Evolutionary conservation across 106 monocot species (phyloP), one percentile per base, ranked within the genome.

Genomic region (Dendrobium huoshanense): DNA sequence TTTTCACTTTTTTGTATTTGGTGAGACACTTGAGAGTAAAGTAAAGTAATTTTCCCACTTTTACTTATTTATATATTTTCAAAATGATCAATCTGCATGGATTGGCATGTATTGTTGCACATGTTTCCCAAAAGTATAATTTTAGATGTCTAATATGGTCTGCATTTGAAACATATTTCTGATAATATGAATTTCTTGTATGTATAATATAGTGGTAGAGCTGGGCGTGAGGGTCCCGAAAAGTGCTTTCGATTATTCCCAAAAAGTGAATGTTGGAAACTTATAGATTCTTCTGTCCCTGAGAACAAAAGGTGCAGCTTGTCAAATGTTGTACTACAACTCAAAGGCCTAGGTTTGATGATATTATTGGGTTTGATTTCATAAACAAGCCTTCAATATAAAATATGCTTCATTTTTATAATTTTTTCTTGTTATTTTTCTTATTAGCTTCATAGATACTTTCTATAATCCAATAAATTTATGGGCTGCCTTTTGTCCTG

Each of bases 271-370:
- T 99, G 95, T 82, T 56, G 58, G 58, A 90, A 93, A 81, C 85
- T 99, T 45, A 72, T 67, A 9, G 95, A 99, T 84, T 99, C 98
- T 18, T 90, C 95, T 8, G 78, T 95, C 55, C 93, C 98, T 51
- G 95, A 99, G 81, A 99, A 95, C 64, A 99, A 93, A 75, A 86
- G 98, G 43, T 99, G 95, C 85, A 99, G 90, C 82, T 88, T 99
- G 29, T 85, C 98, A 70, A 99, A 91, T 86, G 90, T 99, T 73
- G 95, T 99, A 8, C 88, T 99, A 56, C 95, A 99, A 73, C 90
- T 99, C 31, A 99, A 93, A 84, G 98, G 93, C 78, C 83, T 95
- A 31, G 95, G 93, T 22, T 99, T 87, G 89, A 99, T 82, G 91
- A 99, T 73, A 95, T 95, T 40, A 82, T 95, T 80, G 89, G 89